These are phyloP conservation scores for Fomitopsis palustris DNA, from an alignment of 1,284 basidiomycete species.

Conservation along the genomic window DNA sequence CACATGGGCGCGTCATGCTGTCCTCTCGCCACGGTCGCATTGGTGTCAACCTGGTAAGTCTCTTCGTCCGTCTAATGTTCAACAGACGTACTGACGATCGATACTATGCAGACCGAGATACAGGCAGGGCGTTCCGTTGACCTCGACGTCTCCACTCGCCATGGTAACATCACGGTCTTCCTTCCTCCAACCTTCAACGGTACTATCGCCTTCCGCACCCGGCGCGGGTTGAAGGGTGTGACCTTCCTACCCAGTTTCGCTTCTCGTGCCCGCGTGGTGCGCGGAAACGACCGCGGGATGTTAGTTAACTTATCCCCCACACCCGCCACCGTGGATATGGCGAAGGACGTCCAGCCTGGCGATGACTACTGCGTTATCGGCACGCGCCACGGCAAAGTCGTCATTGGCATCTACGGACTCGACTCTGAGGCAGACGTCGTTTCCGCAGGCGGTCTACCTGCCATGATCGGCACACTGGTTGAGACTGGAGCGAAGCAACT, in stretches of 20 bases:
- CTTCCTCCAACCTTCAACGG: conserved; percentile 7
- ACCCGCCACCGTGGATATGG: not conserved
- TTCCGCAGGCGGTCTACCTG: not conserved
- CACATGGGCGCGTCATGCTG: not conserved
- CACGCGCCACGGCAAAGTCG: conserved; percentile 5
- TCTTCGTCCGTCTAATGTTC: not conserved
- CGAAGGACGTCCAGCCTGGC: not conserved
- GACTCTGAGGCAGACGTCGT: not conserved
- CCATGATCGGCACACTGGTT: not conserved
- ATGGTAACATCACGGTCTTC: conserved; percentile 9
- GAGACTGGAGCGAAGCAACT: not conserved
- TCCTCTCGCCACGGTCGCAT: conserved; percentile 1
- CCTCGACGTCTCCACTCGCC: conserved; percentile 1
- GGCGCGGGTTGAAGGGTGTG: not conserved
- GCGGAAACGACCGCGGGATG: conserved; percentile 1
- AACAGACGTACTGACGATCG: not conserved
- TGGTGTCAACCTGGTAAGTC: conserved; percentile 2
- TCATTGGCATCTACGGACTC: conserved; percentile 4
- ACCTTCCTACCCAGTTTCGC: conserved; percentile 6
- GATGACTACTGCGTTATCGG: conserved; percentile 5
- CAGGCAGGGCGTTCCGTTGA: conserved; percentile 1
- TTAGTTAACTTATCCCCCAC: conserved; percentile 4
- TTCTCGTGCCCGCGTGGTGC: conserved; percentile 3
- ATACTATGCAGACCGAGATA: not conserved
- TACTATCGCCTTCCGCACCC: conserved; percentile 1